Conservation (phyloP, 2,329 filamentous ascomycete species). For the Beauveria varroae region DNA sequence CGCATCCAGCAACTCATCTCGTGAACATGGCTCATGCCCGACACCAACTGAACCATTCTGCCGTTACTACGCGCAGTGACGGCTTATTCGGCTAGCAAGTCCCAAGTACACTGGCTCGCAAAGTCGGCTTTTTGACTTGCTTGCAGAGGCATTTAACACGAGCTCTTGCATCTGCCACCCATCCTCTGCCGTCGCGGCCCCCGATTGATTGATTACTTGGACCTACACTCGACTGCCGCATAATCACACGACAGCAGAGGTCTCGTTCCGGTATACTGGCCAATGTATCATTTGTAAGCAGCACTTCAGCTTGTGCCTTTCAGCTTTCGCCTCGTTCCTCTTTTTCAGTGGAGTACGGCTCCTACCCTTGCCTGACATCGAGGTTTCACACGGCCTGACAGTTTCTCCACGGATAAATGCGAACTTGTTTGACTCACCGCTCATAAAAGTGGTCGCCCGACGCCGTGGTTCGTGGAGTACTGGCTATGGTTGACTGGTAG, state of each 20-base stretch:
- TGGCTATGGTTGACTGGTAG: too few relatives aligned
- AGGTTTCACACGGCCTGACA: neutral
- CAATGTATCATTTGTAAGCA: neutral
- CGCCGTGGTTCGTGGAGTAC: neutral
- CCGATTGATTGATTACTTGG: too few relatives aligned
- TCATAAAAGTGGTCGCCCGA: neutral
- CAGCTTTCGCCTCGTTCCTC: neutral
- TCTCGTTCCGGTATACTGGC: neutral
- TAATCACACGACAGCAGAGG: neutral
- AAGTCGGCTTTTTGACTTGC: neutral
- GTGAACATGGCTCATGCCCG: neutral
- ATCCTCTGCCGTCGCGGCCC: too few relatives aligned
- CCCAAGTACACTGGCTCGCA: neutral
- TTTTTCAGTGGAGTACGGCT: constrained; percentile 1
- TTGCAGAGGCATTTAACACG: neutral
- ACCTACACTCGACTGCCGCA: neutral
- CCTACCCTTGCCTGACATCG: neutral
- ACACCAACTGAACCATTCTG: neutral
- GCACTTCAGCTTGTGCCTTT: neutral
- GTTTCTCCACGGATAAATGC: neutral
- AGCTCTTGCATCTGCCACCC: neutral
- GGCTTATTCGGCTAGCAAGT: neutral
- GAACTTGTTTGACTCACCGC: neutral
- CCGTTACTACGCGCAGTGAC: neutral
- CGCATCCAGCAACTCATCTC: neutral